Conservation (phyloP, 805 yeast species). For the Deakozyma indianensis region DNA sequence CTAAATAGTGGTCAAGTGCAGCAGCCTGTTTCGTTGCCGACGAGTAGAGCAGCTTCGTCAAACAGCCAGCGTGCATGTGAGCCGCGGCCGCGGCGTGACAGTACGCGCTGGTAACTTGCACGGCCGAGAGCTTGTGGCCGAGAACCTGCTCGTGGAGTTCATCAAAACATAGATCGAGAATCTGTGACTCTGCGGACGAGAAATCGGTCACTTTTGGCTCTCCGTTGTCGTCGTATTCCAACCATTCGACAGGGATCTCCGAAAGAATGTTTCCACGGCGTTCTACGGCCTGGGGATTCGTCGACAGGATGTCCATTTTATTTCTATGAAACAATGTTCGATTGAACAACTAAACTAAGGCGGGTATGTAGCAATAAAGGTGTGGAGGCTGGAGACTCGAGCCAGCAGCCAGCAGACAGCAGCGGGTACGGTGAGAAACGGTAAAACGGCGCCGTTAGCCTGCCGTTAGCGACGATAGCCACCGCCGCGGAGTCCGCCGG, state of each 20-base stretch:
- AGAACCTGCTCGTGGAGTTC: not conserved
- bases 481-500: too few relatives aligned
- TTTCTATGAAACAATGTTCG: too few relatives aligned
- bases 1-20: slow-evolving; percentile 36
- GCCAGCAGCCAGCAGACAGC: not conserved
- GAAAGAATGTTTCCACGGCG: not conserved
- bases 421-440: too few relatives aligned
- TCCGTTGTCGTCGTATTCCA: not conserved
- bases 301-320: not conserved
- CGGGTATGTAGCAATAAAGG: too few relatives aligned
- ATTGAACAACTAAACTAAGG: too few relatives aligned
- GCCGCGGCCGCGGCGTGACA: slow-evolving; percentile 1
- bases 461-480: too few relatives aligned
- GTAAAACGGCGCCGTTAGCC: too few relatives aligned
- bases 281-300: not conserved
- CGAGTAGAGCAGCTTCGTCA: slow-evolving; percentile 31
- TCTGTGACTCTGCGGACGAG: not conserved
- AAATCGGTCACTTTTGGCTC: slow-evolving; percentile 1
- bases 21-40: slow-evolving; percentile 45
- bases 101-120: not conserved
- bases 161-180: not conserved
- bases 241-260: not conserved
- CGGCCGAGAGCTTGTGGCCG: not conserved
- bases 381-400: not conserved
- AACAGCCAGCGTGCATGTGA: slow-evolving; percentile 9